These are phyloP conservation scores for Scedosporium aurantiacum DNA, from an alignment of 2,329 filamentous ascomycete genomes.

Conservation along the genomic window DNA sequence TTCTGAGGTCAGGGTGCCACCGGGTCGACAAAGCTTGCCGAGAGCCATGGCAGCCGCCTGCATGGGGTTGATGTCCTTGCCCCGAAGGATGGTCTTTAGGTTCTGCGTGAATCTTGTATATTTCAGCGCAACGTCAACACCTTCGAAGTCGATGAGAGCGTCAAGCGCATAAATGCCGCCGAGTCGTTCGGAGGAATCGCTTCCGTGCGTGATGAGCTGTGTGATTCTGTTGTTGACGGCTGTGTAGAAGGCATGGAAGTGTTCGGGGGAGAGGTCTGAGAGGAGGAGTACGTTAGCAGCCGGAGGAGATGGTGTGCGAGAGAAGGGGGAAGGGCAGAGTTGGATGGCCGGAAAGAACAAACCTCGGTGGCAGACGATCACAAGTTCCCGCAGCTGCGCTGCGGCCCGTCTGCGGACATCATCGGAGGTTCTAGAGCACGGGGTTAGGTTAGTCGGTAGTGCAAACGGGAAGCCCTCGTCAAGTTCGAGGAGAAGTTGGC, in stretches of 20 bases:
- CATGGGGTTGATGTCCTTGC: conserved; percentile 86
- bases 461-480: not conserved
- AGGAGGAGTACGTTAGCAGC: not conserved
- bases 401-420: conserved; percentile 42
- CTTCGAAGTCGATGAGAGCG: conserved; percentile 89
- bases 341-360: conserved; percentile 6
- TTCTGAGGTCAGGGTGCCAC: conserved; percentile 87
- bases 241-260: conserved; percentile 54
- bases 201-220: conserved; percentile 67
- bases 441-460: not conserved
- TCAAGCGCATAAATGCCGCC: conserved; percentile 89
- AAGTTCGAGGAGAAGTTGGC: not conserved
- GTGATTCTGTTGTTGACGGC: conserved; percentile 47
- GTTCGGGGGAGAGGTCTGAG: conserved; percentile 65
- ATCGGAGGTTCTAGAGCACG: conserved; percentile 21
- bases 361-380: conserved; percentile 46
- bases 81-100: conserved; percentile 75
- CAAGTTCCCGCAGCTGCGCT: conserved; percentile 42
- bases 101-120: conserved; percentile 91
- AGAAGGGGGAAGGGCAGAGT: not conserved
- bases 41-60: conserved; percentile 79
- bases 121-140: conserved; percentile 84
- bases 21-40: conserved; percentile 81
- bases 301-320: not conserved
- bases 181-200: conserved; percentile 77